Evolutionary conservation across 345 rosid species (phyloP), one percentile per base, ranked within the genome.

Genomic region (Boechera stricta): DNA sequence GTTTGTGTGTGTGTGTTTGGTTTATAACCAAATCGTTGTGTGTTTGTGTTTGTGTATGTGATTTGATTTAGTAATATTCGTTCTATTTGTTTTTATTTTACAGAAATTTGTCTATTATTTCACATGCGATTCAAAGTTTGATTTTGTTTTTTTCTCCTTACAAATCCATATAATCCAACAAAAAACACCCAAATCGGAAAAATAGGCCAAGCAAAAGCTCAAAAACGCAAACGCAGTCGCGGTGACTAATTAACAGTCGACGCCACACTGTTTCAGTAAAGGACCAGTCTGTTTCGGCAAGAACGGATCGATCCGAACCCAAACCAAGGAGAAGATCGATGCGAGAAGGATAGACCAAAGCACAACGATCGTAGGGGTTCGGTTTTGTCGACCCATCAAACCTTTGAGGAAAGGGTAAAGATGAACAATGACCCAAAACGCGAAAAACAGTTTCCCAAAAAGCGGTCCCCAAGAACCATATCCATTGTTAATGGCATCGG

Each of bases 281-380:
- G 98, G 97, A 69, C 97, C 97, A 4, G 87, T 91, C 75, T 86
- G 94, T 81, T 94, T 94, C 1, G 98, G 91, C 87, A 94, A 77
- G 83, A 94, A 94, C 31, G 98, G 97, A 80, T 94, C 98, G 5
- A 94, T 91, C 81, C 98, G 86, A 70, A 91, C 98, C 97, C 98
- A 94, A 56, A 94, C 84, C 36, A 94, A 74, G 0, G 98, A 94
- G 90, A 94, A 94, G 56, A 94, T 94, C 1, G 97, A 94, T 5
- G 98, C 94, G 2, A 94, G 86, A 35, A 94, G 96, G 10, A 94
- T 59, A 7, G 96, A 91, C 97, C 98, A 94, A 1, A 90, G 85
- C 13, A 94, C 94, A 32, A 91, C 96, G 39, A 91, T 94, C n/a
- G 98, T 94, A 0, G 97, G 98, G 3, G 97, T 91, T 84, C 96